Percentiles rank a stretch among this genome's conserved stretches.
These are phyloP conservation scores for Leishmania tarentolae DNA, from an alignment of 208 protist genomes.

Conservation along the genomic window DNA sequence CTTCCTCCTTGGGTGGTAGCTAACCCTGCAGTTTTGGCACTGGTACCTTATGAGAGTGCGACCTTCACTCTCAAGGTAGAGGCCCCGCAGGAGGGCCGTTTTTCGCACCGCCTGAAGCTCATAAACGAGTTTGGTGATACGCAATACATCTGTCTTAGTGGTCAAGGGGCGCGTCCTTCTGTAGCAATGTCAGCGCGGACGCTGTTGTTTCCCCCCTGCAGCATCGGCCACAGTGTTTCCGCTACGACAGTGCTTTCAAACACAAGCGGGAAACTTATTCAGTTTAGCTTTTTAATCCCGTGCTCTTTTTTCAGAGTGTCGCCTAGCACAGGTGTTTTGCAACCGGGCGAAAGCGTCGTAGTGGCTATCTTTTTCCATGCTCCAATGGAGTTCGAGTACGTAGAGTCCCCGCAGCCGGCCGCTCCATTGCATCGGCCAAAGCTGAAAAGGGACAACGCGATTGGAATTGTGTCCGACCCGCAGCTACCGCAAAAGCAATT, in stretches of 20 bases:
- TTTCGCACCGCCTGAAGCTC: conserved; percentile 31
- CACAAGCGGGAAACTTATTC: conserved; percentile 16
- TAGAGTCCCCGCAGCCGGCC: conserved; percentile 9
- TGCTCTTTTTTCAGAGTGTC: conserved; percentile 30
- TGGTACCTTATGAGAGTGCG: conserved; percentile 21
- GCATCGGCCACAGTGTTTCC: conserved; percentile 27
- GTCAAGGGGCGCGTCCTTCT: conserved; percentile 13
- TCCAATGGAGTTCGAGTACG: conserved; percentile 15
- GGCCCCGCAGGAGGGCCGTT: conserved; percentile 29
- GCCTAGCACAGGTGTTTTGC: conserved; percentile 33
- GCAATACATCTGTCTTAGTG: conserved; percentile 22
- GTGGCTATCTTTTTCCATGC: conserved; percentile 33
- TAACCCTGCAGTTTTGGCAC: conserved; percentile 18
- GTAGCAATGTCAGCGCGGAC: conserved; percentile 28
- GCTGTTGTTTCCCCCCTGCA: conserved; percentile 31
- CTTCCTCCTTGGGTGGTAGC: conserved; percentile 24
- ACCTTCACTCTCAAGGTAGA: conserved; percentile 26
- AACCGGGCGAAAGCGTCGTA: conserved; percentile 31
- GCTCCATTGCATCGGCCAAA: conserved; percentile 6
- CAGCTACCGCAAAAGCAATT: neutral
- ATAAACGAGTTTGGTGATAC: conserved; percentile 37
- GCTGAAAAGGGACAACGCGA: conserved; percentile 10
- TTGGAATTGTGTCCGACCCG: neutral
- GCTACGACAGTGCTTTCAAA: conserved; percentile 39
- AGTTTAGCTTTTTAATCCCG: conserved; percentile 24